Base-by-base conservation (phyloP, 2,329 filamentous ascomycete species). In the Clarireedia paspali region DNA sequence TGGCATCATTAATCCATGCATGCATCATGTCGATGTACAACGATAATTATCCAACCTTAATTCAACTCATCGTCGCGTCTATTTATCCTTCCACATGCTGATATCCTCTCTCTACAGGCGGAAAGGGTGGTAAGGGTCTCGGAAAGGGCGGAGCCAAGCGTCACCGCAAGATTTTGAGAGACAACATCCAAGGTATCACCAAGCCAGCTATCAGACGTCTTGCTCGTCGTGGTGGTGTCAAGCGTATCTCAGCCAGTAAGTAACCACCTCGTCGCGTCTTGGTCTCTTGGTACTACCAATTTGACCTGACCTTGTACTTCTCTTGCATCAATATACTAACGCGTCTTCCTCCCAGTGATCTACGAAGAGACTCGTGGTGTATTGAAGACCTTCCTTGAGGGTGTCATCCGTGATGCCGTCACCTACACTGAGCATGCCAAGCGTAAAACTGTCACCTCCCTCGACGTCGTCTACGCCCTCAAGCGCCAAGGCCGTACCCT, bases 161-260 rank as follows among this genome's bases (percentile, higher is more conserved):
- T 78, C 91, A 96, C 80, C 87, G 91, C 72, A 96, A 96, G 89
- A 96, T 96, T 82, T 84, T 96, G 76, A 90, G 91, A 78, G 91
- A 96, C 88, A 96, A 96, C 88, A 96, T 96, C 73, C 91, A 96
- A 81, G 91, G 91, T 79, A 96, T 96, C 74, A 96, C 91, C 72
- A 96, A 96, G 88, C 91, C 91, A 70, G 91, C 91, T 70, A 96
- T 96, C 78, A 88, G 91, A 71, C 91, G 91, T 95, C 91, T 96
- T 74, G 91, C 91, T 65, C 91, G 91, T 79, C 91, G 91, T 94
- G 91, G 91, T 77, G 91, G 91, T 91, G 91, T 96, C 83, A 96
- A 96, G 89, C 91, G 91, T 95, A 96, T 96, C 72, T 96, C 91
- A 71, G 91, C 91, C 74, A 95, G 85, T 89, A 83, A 74, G 62